phyloP scores from a whole-genome alignment of 1,284 basidiomycete species.

The Phlebopus sp. region DNA sequence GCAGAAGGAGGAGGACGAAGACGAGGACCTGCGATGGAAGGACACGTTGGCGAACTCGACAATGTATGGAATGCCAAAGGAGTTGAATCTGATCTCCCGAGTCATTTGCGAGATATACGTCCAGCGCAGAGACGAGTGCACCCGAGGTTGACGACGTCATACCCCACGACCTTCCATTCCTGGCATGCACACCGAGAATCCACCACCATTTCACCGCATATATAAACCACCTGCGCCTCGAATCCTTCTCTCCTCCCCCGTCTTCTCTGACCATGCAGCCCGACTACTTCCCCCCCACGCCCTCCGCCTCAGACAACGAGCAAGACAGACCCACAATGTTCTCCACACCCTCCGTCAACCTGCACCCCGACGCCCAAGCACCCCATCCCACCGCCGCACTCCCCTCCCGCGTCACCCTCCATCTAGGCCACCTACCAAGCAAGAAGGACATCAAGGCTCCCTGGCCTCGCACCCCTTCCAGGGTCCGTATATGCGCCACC shows the following conservation, averaged over 20 bases:
- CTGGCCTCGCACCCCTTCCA: conserved; percentile 70
- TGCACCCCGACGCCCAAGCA: not conserved
- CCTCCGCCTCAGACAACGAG: conserved; percentile 14
- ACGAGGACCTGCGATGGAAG: conserved; percentile 29
- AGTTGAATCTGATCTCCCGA: conserved; percentile 39
- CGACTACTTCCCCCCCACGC: conserved; percentile 27
- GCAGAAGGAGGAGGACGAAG: conserved; percentile 29
- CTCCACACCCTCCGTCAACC: conserved; percentile 3
- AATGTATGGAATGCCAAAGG: conserved; percentile 38
- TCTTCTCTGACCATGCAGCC: conserved; percentile 17
- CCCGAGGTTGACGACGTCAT: conserved; percentile 17
- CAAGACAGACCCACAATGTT: conserved; percentile 6
- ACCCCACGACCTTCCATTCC: conserved; percentile 28
- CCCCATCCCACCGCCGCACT: conserved; percentile 16
- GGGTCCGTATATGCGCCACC: conserved; percentile 40
- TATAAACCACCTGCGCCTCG: conserved; percentile 20
- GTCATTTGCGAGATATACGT: conserved; percentile 23
- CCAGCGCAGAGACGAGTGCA: too few species aligned
- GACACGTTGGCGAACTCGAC: conserved; percentile 44
- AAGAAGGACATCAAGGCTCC: conserved; percentile 66
- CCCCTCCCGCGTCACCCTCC: conserved; percentile 61
- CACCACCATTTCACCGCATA: conserved; percentile 17
- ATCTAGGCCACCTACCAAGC: conserved; percentile 67
- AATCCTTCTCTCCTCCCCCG: not conserved
- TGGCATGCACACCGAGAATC: conserved; percentile 12